Evolutionary conservation across 306 rosid genomes (phyloP).

Genomic region (Pueraria montana): DNA sequence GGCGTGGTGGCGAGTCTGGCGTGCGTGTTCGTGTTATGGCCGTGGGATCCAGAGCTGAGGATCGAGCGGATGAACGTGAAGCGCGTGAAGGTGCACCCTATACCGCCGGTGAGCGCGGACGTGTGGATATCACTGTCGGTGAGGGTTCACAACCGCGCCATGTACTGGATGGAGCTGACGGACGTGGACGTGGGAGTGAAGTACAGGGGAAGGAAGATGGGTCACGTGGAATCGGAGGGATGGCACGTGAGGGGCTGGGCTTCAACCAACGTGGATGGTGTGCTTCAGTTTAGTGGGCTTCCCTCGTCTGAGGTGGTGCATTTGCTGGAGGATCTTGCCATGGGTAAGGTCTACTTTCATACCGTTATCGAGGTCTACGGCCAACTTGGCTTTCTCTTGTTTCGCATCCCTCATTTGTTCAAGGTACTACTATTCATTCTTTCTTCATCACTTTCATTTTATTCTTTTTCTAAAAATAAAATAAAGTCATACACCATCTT

Average conservation of each 20-base stretch:
- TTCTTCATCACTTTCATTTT: neutral
- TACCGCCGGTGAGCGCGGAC: slow-evolving; percentile 69
- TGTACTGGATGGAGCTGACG: slow-evolving; percentile 59
- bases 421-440: slow-evolving; percentile 51
- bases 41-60: slow-evolving; percentile 66
- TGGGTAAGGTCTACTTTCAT: slow-evolving; percentile 68
- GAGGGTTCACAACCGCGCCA: slow-evolving; percentile 60
- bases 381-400: slow-evolving; percentile 57
- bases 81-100: slow-evolving; percentile 58
- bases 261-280: slow-evolving; percentile 70
- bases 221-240: slow-evolving; percentile 62
- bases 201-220: slow-evolving; percentile 75
- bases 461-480: too few relatives aligned
- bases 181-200: slow-evolving; percentile 67
- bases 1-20: slow-evolving; percentile 25
- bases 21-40: slow-evolving; percentile 59
- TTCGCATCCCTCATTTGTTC: slow-evolving; percentile 53
- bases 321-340: slow-evolving; percentile 80
- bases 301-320: slow-evolving; percentile 59
- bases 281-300: slow-evolving; percentile 58
- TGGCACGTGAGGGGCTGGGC: slow-evolving; percentile 76
- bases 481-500: too few relatives aligned
- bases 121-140: slow-evolving; percentile 62
- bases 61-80: slow-evolving; percentile 63
- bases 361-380: slow-evolving; percentile 63